Conservation (phyloP, 768 basidiomycete species). For the Cubamyces sp. region DNA sequence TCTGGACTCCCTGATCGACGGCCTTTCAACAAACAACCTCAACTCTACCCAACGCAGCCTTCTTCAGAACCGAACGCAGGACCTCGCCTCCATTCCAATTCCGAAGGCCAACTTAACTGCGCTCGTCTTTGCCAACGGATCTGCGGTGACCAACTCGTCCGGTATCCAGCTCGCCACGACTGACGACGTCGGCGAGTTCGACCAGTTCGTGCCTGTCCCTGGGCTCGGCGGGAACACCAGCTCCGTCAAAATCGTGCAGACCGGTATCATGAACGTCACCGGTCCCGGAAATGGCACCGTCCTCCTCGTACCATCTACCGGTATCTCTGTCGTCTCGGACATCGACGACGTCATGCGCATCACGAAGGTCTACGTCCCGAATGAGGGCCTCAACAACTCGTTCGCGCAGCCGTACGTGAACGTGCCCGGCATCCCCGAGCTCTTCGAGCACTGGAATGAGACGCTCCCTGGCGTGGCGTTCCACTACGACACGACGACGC, state of each 20-base stretch:
- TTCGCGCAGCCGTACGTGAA: slow-evolving; percentile 37
- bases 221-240: slow-evolving; percentile 22
- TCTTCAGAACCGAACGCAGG: slow-evolving; percentile 30
- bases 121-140: slow-evolving; percentile 26
- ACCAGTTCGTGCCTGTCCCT: slow-evolving; percentile 28
- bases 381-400: slow-evolving; percentile 38
- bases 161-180: slow-evolving; percentile 28
- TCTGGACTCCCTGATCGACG: slow-evolving; percentile 29
- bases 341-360: slow-evolving; percentile 42
- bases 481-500: slow-evolving; percentile 42
- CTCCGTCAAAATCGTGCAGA: slow-evolving; percentile 22
- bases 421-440: slow-evolving; percentile 36
- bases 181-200: slow-evolving; percentile 30
- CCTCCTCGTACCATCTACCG: slow-evolving; percentile 35
- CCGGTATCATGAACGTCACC: slow-evolving; percentile 28
- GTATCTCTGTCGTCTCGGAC: slow-evolving; percentile 39
- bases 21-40: slow-evolving; percentile 25
- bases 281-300: slow-evolving; percentile 36
- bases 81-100: slow-evolving; percentile 30
- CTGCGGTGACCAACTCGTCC: slow-evolving; percentile 24
- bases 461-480: slow-evolving; percentile 34
- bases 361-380: slow-evolving; percentile 39
- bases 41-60: slow-evolving; percentile 23
- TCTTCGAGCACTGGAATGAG: slow-evolving; percentile 35
- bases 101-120: slow-evolving; percentile 27